phyloP scores from a whole-genome alignment of 1,139 yeast genomes.

The Nadsonia commutata region DNA sequence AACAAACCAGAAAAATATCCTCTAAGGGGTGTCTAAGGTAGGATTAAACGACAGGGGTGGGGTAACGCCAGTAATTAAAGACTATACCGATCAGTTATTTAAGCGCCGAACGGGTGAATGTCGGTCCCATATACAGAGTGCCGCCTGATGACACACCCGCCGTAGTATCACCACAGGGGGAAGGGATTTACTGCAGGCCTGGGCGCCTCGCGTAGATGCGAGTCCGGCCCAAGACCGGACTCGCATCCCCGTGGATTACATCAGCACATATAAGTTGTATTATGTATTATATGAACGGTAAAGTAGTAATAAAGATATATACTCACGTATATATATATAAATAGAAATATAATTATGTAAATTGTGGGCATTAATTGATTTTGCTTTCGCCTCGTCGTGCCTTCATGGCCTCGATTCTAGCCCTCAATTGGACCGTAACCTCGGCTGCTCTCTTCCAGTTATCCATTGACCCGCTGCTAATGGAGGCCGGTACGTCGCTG shows the following conservation, averaged over 20 bases:
- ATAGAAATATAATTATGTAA: too few relatives aligned
- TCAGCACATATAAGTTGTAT: too few relatives aligned
- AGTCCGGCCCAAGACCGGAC: too few relatives aligned
- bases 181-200: not conserved
- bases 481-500: not conserved
- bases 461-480: conserved; percentile 26
- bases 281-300: too few relatives aligned
- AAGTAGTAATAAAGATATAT: too few relatives aligned
- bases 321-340: too few relatives aligned
- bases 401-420: conserved; percentile 81
- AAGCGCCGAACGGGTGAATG: not conserved
- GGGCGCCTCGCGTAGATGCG: too few relatives aligned
- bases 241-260: too few relatives aligned
- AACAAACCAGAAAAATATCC: too few relatives aligned
- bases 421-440: conserved; percentile 72
- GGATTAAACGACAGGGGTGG: not conserved
- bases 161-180: not conserved
- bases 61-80: too few relatives aligned
- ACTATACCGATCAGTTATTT: not conserved
- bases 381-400: conserved; percentile 23
- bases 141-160: not conserved
- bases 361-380: too few relatives aligned
- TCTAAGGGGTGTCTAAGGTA: too few relatives aligned
- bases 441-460: conserved; percentile 86
- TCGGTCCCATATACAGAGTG: not conserved